phyloP scores from a whole-genome alignment of 2,329 filamentous ascomycete species.

The Botrytis tulipae region DNA sequence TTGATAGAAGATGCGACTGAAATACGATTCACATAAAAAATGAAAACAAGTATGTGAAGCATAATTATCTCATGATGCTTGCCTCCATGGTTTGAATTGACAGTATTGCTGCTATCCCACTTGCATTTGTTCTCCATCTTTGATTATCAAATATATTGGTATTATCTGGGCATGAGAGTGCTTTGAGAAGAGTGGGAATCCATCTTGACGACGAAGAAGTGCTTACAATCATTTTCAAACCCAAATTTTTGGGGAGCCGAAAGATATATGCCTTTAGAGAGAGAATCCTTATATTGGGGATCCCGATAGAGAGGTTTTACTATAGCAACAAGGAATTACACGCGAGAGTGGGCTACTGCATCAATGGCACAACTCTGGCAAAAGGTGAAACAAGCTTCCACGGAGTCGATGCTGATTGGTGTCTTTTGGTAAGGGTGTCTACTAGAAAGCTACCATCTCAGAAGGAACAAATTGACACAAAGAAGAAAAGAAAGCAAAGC shows the following conservation, averaged over 20 bases:
- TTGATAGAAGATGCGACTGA: not conserved
- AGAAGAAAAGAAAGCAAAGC: not conserved
- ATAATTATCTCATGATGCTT: not conserved
- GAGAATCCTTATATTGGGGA: no score
- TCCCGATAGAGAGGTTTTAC: no score
- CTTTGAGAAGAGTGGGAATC: not conserved
- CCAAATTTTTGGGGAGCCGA: no score
- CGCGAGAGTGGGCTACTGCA: not conserved
- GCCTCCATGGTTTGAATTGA: not conserved
- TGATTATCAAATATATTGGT: not conserved
- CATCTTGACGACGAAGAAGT: not conserved
- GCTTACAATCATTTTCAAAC: no score
- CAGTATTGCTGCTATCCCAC: not conserved
- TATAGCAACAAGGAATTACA: not conserved
- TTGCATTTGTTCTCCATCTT: not conserved
- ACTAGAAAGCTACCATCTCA: not conserved
- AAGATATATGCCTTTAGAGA: no score
- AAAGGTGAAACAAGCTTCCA: not conserved
- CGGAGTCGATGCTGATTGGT: not conserved
- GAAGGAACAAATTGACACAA: not conserved
- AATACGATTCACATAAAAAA: not conserved
- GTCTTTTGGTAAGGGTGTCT: not conserved
- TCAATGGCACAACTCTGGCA: not conserved
- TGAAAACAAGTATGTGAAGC: not conserved
- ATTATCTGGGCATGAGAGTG: not conserved